These are phyloP conservation scores for Somion occarium DNA, from an alignment of 1,284 basidiomycete genomes.

Conservation along the genomic window DNA sequence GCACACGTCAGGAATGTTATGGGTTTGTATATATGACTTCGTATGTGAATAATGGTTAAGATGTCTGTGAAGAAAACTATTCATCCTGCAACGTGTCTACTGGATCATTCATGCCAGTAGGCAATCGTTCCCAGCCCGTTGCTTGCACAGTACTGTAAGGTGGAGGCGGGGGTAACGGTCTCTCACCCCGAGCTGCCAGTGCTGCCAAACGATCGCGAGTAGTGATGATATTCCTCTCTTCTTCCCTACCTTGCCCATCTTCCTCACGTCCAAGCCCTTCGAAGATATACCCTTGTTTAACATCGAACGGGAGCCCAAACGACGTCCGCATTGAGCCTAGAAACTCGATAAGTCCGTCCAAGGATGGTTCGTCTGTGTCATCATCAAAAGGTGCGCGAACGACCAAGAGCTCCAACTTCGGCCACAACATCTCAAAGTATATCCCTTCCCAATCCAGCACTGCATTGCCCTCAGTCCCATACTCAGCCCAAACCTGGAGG, in stretches of 20 bases:
- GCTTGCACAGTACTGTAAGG: no score
- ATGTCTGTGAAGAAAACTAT: no score
- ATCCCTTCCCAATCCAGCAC: not conserved
- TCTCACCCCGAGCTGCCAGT: no score
- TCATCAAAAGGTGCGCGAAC: conserved; percentile 12
- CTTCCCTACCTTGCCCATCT: not conserved
- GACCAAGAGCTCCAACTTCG: conserved; percentile 10
- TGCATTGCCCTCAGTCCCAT: not conserved
- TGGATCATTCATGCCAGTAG: no score
- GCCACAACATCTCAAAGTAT: conserved; percentile 5
- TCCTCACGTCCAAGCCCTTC: not conserved
- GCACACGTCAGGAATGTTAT: no score
- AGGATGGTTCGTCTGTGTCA: not conserved
- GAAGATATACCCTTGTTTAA: conserved; percentile 4
- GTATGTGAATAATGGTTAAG: no score
- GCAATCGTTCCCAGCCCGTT: no score
- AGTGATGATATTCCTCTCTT: not conserved
- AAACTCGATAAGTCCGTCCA: conserved; percentile 9
- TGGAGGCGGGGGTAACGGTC: no score
- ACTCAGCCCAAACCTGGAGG: conserved; percentile 7
- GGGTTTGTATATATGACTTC: no score
- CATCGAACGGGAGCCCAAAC: conserved; percentile 7
- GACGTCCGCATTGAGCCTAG: conserved; percentile 7
- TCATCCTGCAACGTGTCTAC: no score
- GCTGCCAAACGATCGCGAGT: not conserved